Evolutionary conservation across 2,329 filamentous ascomycete genomes (phyloP).

Genomic region (Hypoxylon sp.): DNA sequence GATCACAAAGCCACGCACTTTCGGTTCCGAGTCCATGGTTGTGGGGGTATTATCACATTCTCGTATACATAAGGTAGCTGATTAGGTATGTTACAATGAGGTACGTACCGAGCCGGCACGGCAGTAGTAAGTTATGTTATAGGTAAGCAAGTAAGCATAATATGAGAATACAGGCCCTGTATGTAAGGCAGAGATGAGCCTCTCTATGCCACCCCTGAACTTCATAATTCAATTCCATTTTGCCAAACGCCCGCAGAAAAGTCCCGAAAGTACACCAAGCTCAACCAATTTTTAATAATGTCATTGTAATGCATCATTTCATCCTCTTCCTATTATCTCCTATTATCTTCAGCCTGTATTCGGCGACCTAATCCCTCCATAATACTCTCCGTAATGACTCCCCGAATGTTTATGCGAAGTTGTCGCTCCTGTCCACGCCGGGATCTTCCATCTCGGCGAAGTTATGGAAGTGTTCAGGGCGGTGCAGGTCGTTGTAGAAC

Average conservation of each 20-base stretch:
- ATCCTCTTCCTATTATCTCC: conserved; percentile 16
- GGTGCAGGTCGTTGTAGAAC: conserved; percentile 93
- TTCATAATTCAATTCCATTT: conserved; percentile 39
- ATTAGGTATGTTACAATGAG: conserved; percentile 39
- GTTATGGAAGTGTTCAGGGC: conserved; percentile 95
- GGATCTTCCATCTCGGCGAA: conserved; percentile 98
- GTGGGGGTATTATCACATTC: conserved; percentile 44
- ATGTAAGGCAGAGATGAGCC: conserved; percentile 31
- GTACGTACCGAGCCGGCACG: conserved; percentile 31
- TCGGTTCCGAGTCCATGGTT: conserved; percentile 45
- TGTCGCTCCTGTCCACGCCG: conserved; percentile 92
- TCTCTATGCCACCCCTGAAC: conserved; percentile 25
- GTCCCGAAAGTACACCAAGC: conserved; percentile 19
- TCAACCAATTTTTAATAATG: conserved; percentile 34
- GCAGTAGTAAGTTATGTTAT: conserved; percentile 8
- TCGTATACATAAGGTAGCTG: conserved; percentile 39
- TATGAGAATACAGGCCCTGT: conserved; percentile 26
- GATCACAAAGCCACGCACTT: conserved; percentile 34
- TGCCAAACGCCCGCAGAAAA: conserved; percentile 28
- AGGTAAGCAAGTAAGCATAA: conserved; percentile 21
- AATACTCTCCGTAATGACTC: conserved; percentile 14
- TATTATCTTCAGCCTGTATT: conserved; percentile 12
- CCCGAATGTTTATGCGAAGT: conserved; percentile 77
- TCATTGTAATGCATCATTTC: conserved; percentile 37
- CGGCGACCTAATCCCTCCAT: conserved; percentile 13